Percentiles rank a stretch among this genome's conserved stretches.
Conservation (phyloP, 345 rosid genomes). For the Luvunga scandens region DNA sequence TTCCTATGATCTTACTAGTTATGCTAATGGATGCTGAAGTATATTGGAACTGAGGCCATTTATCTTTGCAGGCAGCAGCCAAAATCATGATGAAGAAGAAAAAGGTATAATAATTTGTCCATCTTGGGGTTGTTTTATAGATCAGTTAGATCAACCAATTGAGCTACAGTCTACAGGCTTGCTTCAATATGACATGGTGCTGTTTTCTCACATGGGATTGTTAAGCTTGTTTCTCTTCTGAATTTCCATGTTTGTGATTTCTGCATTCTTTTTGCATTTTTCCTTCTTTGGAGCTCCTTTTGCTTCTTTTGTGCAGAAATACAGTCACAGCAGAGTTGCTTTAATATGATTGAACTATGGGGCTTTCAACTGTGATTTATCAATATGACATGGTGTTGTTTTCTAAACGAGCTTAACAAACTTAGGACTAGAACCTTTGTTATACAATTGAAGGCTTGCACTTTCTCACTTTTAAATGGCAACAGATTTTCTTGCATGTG, state of each 20-base stretch:
- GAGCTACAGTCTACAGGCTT: not conserved
- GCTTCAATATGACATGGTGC: no score
- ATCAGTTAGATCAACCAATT: not conserved
- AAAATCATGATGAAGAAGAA: slow-evolving; percentile 96
- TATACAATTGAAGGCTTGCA: not conserved
- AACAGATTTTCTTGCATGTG: not conserved
- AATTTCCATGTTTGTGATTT: not conserved
- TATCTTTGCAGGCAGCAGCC: slow-evolving; percentile 76
- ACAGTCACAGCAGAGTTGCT: not conserved
- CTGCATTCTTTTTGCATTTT: not conserved
- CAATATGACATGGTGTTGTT: not conserved
- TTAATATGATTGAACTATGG: not conserved
- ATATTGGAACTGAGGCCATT: slow-evolving; percentile 25
- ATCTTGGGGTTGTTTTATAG: not conserved
- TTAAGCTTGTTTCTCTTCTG: not conserved
- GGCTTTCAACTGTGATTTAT: not conserved
- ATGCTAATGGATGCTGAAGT: slow-evolving; percentile 9
- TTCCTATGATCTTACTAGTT: slow-evolving; percentile 10
- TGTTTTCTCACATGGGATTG: no score
- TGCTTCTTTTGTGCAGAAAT: slow-evolving; percentile 4
- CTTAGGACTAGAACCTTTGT: not conserved
- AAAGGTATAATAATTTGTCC: slow-evolving; percentile 43
- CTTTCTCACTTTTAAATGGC: not conserved
- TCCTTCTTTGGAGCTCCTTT: slow-evolving; percentile 1
- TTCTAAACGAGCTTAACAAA: not conserved